A percentile compares a stretch with the other conserved stretches of the same genome.
Evolutionary conservation across 345 rosid species (phyloP).

Genomic region (Eucalyptus pauciflora): DNA sequence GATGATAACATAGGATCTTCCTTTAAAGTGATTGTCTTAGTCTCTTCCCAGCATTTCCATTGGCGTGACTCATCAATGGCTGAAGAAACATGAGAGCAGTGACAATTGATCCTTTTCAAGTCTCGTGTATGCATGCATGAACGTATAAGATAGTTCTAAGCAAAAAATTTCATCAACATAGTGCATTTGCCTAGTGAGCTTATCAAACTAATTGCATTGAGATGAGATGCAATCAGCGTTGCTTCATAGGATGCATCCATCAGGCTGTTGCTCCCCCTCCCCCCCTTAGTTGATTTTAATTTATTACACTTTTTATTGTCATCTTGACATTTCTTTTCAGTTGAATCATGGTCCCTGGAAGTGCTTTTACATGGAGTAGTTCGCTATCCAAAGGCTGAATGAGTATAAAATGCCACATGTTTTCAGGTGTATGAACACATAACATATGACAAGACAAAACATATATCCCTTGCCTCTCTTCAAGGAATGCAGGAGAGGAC

Average conservation of each 20-base stretch:
- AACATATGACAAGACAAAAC: slow-evolving; percentile 36
- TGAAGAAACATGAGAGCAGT: background rate
- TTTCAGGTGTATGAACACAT: slow-evolving; percentile 35
- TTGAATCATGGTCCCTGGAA: background rate
- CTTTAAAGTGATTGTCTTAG: background rate
- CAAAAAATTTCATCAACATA: background rate
- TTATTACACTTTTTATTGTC: background rate
- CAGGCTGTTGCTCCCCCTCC: background rate
- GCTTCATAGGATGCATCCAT: background rate
- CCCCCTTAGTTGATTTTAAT: background rate
- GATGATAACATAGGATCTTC: background rate
- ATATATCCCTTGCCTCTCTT: slow-evolving; percentile 39
- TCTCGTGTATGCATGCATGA: background rate
- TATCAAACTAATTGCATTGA: background rate
- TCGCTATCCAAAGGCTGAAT: background rate
- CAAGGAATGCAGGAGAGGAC: slow-evolving; percentile 60
- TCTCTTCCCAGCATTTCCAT: background rate
- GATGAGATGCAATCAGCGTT: background rate
- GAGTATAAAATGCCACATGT: background rate
- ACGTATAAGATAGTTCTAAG: background rate
- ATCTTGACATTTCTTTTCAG: background rate
- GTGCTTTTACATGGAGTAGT: background rate
- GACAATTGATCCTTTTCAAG: background rate
- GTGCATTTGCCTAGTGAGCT: background rate
- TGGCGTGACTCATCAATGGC: background rate